Conservation (phyloP, 2,329 filamentous ascomycete species). For the Alternaria sp. region DNA sequence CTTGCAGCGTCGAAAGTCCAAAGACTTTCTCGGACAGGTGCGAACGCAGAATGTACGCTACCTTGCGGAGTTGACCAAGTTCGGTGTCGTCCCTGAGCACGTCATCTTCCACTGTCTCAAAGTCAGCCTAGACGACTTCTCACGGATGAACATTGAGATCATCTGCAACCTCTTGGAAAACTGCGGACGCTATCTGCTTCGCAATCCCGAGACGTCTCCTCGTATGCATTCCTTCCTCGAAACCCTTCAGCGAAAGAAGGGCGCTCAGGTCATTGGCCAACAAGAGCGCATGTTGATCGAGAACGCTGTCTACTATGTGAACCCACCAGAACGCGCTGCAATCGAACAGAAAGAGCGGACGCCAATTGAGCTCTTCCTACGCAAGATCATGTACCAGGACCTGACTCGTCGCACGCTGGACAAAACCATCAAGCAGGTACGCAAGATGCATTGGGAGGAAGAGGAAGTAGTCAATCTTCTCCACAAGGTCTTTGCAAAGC, state of each 20-base stretch:
- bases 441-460: conserved; percentile 97
- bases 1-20: conserved; percentile 93
- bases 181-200: conserved; percentile 90
- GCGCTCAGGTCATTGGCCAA: conserved; percentile 91
- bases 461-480: conserved; percentile 79
- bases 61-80: conserved; percentile 95
- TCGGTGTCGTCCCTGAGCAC: conserved; percentile 96
- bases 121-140: conserved; percentile 96
- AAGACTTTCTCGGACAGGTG: conserved; percentile 94
- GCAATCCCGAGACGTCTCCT: conserved; percentile 89
- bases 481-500: conserved; percentile 93
- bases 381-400: conserved; percentile 90
- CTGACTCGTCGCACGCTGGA: conserved; percentile 94
- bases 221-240: conserved; percentile 94
- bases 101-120: conserved; percentile 99
- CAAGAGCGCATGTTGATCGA: conserved; percentile 98
- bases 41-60: conserved; percentile 96
- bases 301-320: conserved; percentile 97
- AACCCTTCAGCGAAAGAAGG: conserved; percentile 93
- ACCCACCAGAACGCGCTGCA: conserved; percentile 89
- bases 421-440: conserved; percentile 91
- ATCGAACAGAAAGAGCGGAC: conserved; percentile 97
- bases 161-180: conserved; percentile 96
- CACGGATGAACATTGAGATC: conserved; percentile 98
- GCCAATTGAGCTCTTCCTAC: conserved; percentile 89